Percentiles rank a stretch among this genome's conserved stretches.
phyloP scores from a whole-genome alignment of 1,284 basidiomycete species.

The Boletus calvinii region DNA sequence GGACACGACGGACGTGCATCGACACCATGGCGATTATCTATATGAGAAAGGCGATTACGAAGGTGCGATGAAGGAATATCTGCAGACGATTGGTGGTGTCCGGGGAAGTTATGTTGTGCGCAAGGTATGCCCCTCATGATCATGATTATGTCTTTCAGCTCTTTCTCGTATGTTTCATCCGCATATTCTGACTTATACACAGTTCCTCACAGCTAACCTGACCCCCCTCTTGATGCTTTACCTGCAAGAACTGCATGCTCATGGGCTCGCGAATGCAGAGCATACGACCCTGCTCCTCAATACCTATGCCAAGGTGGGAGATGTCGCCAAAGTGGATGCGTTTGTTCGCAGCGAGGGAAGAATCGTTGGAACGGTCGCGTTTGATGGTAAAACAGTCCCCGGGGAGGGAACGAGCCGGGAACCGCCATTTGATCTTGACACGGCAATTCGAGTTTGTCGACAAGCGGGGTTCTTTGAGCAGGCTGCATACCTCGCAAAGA shows the following conservation, averaged over 20 bases:
- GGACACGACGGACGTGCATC: constrained; percentile 83
- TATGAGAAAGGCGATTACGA: constrained; percentile 93
- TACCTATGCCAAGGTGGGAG: constrained; percentile 96
- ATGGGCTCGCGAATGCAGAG: constrained; percentile 90
- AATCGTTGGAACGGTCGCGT: constrained; percentile 22
- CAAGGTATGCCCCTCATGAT: constrained; percentile 57
- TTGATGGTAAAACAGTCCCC: constrained; percentile 32
- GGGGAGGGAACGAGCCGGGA: constrained; percentile 51
- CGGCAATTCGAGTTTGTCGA: constrained; percentile 93
- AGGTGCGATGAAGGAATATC: constrained; percentile 88
- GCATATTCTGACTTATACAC: constrained; percentile 9
- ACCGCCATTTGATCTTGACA: constrained; percentile 94
- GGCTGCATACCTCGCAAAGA: constrained; percentile 90
- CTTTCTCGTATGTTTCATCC: background rate
- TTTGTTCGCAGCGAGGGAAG: constrained; percentile 88
- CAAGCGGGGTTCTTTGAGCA: constrained; percentile 97
- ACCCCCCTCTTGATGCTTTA: constrained; percentile 95
- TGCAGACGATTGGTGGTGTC: constrained; percentile 86
- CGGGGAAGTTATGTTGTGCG: constrained; percentile 97
- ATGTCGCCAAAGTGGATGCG: constrained; percentile 82
- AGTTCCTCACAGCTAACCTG: constrained; percentile 96
- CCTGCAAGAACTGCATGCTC: constrained; percentile 90
- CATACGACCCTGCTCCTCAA: constrained; percentile 95
- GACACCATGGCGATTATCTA: constrained; percentile 89
- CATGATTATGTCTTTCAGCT: too few relatives aligned